Base-by-base conservation (phyloP, 352 stramenopile species). In the Globisporangium solare region DNA sequence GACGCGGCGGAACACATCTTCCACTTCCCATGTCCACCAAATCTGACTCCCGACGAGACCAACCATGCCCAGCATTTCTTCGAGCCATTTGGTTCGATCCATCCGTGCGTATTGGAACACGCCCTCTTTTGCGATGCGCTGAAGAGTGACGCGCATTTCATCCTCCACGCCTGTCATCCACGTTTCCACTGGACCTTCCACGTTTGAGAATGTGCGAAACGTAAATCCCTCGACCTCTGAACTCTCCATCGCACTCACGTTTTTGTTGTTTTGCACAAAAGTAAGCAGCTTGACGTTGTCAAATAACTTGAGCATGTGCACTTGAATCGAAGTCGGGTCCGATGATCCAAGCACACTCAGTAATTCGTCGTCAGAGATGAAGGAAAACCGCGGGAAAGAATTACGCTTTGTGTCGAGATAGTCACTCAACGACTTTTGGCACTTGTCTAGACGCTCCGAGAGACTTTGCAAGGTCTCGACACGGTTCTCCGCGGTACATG, bases 251-350 rank as follows among this genome's bases (percentile, higher is more conserved):
- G 88, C 89, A 6, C 73, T 66, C 14, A 98, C 81, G 15, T 76
- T 83, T 47, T 96, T 97, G 62, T 94, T 93, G 32, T 91, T 92
- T 7, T 86, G 80, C 10, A 81, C 86, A 57, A 98, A 98, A 3
- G 70, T 83, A 6, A 98, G 64, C 35, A 89, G 27, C 60, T 98
- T 98, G 20, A 98, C 92, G 41, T 98, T 97, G 69, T 98, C 92
- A 59, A 98, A 98, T 1, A 97, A 83, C 67, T 98, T 98, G 37
- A 97, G 86, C 79, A 98, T 95, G 66, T 98, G 93, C 0, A 96
- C 82, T 76, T 96, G 89, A 42, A 97, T 96, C 0, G 88, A 97
- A 0, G 83, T 95, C 5, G 92, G 92, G 56, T 98, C 92, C 0
- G 87, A 96, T 0, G 85, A 96, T 0, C 92, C 91, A 2, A 98